Base-by-base conservation (phyloP, 2,329 filamentous ascomycete genomes). In the Epichloe glyceriae region DNA sequence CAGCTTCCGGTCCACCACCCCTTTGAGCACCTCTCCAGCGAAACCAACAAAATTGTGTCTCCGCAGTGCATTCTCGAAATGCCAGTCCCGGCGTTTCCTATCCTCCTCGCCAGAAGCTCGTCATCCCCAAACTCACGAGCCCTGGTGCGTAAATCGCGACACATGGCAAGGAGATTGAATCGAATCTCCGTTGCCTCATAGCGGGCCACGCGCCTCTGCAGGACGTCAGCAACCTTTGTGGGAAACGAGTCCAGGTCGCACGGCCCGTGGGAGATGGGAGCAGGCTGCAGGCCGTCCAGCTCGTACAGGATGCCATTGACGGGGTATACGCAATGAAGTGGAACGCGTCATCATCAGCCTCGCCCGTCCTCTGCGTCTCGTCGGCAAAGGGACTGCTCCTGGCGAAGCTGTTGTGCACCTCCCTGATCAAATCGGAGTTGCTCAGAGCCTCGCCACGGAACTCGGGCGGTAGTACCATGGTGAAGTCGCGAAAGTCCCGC, bases 1-100 rank as follows among this genome's bases (percentile, higher is more conserved):
- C 40, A 94, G 64, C 73, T 94, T 95, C 54, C 71, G 67, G 56
- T 70, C 75, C n/a, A 88, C 85, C 4, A 96, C 91, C 1, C 82
- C 86, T 73, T 93, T 94, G 59, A 95, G 71, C 54, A 96, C 74
- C 72, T 96, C 89, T 12, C 88, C 89, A 3, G 91, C 86, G 61
- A 98, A 96, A 0, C 89, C 91, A 0, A 98, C 87, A 71, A 98
- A 98, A 68, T 98, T 98, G 68, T 95, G 91, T 60, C 86, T 74
- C 54, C 93, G 73, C 61, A 98, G 73, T 11, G 89, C 86, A 68
- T 98, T 98, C 76, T 98, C 93, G 76, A 93, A 96, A 63, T 82
- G 78, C 93, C 93, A 98, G 56, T 83, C 86, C 52, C 76, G 76
- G 49, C 93, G 77, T 79, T 95, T 95, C 62, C 79, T 75, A 71